A percentile compares a stretch with the other conserved stretches of the same genome.
phyloP scores from a whole-genome alignment of 192 early-diverging fungal species.

The Kickxella alabastrina region DNA sequence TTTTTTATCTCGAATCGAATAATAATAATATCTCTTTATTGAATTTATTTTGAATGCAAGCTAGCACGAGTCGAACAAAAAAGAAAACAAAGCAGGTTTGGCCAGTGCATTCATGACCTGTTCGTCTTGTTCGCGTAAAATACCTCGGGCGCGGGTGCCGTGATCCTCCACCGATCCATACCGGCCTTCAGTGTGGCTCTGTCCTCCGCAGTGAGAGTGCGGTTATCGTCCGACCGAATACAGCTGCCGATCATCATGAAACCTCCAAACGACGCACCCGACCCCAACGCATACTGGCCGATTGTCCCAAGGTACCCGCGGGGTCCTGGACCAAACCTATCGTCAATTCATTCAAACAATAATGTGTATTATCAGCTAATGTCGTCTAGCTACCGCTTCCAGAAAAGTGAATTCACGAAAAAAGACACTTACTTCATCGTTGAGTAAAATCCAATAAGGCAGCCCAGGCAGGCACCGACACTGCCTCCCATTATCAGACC shows the following conservation, averaged over 20 bases:
- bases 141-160: conserved; percentile 22
- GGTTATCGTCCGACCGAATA: conserved; percentile 47
- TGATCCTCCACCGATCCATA: conserved; percentile 40
- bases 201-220: conserved; percentile 24
- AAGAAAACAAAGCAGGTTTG: neutral
- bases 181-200: conserved; percentile 16
- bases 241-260: conserved; percentile 70
- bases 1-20: no score
- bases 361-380: neutral
- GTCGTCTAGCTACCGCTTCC: neutral
- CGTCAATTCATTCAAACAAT: neutral
- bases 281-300: conserved; percentile 69
- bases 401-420: neutral
- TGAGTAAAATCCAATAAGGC: conserved; percentile 53
- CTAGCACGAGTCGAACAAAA: no score
- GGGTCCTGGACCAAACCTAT: conserved; percentile 66
- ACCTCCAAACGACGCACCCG: conserved; percentile 77
- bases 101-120: neutral
- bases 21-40: no score
- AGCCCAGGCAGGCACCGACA: conserved; percentile 52
- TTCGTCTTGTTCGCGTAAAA: conserved; percentile 16
- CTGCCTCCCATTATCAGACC: conserved; percentile 53
- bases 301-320: conserved; percentile 67
- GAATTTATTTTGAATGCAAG: no score
- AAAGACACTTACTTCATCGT: conserved; percentile 48